Percentiles rank a stretch among this genome's conserved stretches.
Evolutionary conservation across 2,329 filamentous ascomycete genomes (phyloP).

Genomic region (Alternaria novae-zelandiae): DNA sequence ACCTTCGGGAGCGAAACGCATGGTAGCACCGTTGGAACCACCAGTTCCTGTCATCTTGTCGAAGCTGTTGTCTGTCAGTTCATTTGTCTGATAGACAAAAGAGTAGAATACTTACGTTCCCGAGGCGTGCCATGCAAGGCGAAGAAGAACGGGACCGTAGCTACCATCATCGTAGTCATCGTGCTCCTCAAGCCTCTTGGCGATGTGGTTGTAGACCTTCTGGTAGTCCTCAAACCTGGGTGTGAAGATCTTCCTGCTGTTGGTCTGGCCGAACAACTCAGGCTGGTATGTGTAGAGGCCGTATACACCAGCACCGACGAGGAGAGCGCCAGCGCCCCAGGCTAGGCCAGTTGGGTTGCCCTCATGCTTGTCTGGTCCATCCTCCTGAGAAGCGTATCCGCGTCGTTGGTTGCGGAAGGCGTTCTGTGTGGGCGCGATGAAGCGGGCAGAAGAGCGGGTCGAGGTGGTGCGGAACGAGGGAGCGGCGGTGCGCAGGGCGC

Average conservation of each 20-base stretch:
- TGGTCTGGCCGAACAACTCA: constrained; percentile 48
- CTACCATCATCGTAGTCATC: constrained; percentile 96
- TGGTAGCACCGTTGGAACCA: constrained; percentile 94
- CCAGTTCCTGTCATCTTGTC: constrained; percentile 88
- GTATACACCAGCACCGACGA: constrained; percentile 37
- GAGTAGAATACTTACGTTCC: constrained; percentile 65
- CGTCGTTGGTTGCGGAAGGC: constrained; percentile 79
- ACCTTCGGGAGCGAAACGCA: constrained; percentile 90
- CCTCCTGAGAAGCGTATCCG: constrained; percentile 71
- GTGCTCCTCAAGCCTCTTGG: constrained; percentile 79
- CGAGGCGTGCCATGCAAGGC: constrained; percentile 91
- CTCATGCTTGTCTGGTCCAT: constrained; percentile 57
- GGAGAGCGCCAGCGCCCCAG: constrained; percentile 40
- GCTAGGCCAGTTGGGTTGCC: constrained; percentile 54
- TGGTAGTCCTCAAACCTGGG: constrained; percentile 90
- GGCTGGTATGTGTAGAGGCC: constrained; percentile 63
- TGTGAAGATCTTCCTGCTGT: constrained; percentile 62
- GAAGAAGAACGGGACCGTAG: constrained; percentile 89
- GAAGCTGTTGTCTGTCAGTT: constrained; percentile 56
- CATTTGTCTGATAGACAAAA: too few relatives aligned
- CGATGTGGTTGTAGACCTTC: constrained; percentile 90
- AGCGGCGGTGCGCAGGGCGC: constrained; percentile 48
- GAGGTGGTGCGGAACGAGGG: constrained; percentile 63
- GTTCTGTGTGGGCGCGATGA: constrained; percentile 66
- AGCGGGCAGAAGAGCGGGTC: constrained; percentile 60